These are phyloP conservation scores for Mikania micrantha DNA, from an alignment of 129 eudicot species.

Conservation along the genomic window DNA sequence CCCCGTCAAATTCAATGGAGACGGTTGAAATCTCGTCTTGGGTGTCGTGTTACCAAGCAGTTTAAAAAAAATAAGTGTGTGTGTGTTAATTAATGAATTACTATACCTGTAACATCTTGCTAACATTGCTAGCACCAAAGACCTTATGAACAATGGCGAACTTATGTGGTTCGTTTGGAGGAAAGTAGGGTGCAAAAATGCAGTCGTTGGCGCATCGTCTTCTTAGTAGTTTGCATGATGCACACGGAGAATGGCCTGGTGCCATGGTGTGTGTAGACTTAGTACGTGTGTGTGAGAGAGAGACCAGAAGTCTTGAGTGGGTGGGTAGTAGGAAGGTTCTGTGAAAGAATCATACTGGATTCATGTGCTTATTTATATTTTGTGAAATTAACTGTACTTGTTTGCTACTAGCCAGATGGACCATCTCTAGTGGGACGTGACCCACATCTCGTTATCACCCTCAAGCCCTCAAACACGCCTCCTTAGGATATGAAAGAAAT, in stretches of 20 bases:
- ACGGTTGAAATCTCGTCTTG: too few relatives aligned
- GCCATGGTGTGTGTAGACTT: constrained; percentile 23
- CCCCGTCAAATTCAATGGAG: too few relatives aligned
- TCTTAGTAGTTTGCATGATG: constrained; percentile 85
- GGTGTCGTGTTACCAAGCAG: too few relatives aligned
- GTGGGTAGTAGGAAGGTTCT: background rate
- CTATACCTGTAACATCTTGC: constrained; percentile 94
- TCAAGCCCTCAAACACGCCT: too few relatives aligned
- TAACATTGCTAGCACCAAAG: constrained; percentile 89
- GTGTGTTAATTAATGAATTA: too few relatives aligned
- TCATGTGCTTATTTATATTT: constrained; percentile 24
- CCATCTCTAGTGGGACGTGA: too few relatives aligned
- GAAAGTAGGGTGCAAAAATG: constrained; percentile 82
- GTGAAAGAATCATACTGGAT: constrained; percentile 22
- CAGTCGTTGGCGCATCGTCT: constrained; percentile 79
- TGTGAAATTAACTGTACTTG: constrained; percentile 10
- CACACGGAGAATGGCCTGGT: constrained; percentile 59
- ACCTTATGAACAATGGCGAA: constrained; percentile 88
- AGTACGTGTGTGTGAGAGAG: background rate
- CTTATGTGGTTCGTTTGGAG: constrained; percentile 75
- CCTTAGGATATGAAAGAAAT: too few relatives aligned
- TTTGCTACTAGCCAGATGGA: background rate
- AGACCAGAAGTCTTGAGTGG: too few relatives aligned
- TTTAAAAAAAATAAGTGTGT: too few relatives aligned
- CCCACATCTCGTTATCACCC: too few relatives aligned